phyloP scores from a whole-genome alignment of 768 basidiomycete genomes.

The Suillus plorans region DNA sequence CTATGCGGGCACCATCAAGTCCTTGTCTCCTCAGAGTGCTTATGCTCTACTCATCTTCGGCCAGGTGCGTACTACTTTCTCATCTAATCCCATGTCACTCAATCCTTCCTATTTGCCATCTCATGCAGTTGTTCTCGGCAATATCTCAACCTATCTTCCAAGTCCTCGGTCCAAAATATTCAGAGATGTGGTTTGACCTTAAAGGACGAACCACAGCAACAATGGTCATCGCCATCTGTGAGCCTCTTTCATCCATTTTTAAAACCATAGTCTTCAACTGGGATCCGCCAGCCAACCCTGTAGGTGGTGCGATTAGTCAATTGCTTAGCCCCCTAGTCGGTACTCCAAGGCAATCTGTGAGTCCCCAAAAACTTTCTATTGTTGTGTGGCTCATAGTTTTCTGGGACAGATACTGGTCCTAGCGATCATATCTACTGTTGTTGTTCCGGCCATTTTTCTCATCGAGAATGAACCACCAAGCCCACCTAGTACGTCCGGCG shows the following conservation, averaged over 20 bases:
- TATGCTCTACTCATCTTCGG: conserved; percentile 71
- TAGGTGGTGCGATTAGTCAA: conserved; percentile 74
- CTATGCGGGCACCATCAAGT: conserved; percentile 63
- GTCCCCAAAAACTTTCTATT: conserved; percentile 18
- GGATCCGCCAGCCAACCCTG: conserved; percentile 57
- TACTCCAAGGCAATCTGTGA: conserved; percentile 56
- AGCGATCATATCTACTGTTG: conserved; percentile 67
- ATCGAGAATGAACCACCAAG: conserved; percentile 64
- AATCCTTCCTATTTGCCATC: not conserved
- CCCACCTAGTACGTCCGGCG: conserved; percentile 63
- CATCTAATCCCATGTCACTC: not conserved
- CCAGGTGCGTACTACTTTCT: conserved; percentile 46
- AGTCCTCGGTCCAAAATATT: conserved; percentile 77
- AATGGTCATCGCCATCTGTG: conserved; percentile 52
- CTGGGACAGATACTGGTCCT: conserved; percentile 61
- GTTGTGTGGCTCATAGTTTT: not conserved
- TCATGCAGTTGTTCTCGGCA: conserved; percentile 54
- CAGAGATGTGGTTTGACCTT: conserved; percentile 82
- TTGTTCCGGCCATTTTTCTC: conserved; percentile 56
- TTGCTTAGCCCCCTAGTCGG: conserved; percentile 65
- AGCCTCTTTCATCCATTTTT: conserved; percentile 3
- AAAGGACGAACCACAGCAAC: conserved; percentile 77
- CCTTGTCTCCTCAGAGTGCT: conserved; percentile 48
- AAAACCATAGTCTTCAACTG: not conserved
- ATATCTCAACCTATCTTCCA: conserved; percentile 74